These are phyloP conservation scores for Fusarium sp. DNA, from an alignment of 2,329 filamentous ascomycete genomes.

Conservation along the genomic window DNA sequence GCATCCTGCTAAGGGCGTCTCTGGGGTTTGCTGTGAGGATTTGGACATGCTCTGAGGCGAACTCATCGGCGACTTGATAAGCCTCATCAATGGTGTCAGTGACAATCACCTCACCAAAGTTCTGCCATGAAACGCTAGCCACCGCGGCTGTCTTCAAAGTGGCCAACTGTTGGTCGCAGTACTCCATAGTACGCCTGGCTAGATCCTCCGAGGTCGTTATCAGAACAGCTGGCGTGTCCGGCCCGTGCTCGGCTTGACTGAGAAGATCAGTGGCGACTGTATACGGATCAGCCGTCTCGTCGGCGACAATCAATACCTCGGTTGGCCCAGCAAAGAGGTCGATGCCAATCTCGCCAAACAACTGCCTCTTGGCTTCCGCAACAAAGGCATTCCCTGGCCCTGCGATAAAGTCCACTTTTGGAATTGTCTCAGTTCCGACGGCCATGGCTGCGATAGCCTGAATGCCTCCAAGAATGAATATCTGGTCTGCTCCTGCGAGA, in stretches of 20 bases:
- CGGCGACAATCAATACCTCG: conserved; percentile 19
- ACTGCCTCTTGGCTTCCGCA: conserved; percentile 23
- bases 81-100: conserved; percentile 17
- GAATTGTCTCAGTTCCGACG: conserved; percentile 21
- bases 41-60: conserved; percentile 19
- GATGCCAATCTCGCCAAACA: conserved; percentile 27
- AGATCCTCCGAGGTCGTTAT: neutral
- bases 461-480: conserved; percentile 20
- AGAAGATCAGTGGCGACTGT: neutral
- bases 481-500: conserved; percentile 19
- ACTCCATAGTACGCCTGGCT: neutral
- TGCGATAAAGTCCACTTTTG: conserved; percentile 27
- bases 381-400: conserved; percentile 28
- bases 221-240: neutral
- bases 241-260: neutral
- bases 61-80: conserved; percentile 20
- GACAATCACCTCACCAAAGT: conserved; percentile 18
- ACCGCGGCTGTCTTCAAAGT: conserved; percentile 7
- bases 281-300: conserved; percentile 15
- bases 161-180: conserved; percentile 12
- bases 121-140: conserved; percentile 15
- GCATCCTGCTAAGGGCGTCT: conserved; percentile 20
- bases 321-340: conserved; percentile 21
- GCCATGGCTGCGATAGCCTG: conserved; percentile 29
- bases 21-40: conserved; percentile 18